Conservation (phyloP, 345 rosid genomes). For the Corchorus olitorius region DNA sequence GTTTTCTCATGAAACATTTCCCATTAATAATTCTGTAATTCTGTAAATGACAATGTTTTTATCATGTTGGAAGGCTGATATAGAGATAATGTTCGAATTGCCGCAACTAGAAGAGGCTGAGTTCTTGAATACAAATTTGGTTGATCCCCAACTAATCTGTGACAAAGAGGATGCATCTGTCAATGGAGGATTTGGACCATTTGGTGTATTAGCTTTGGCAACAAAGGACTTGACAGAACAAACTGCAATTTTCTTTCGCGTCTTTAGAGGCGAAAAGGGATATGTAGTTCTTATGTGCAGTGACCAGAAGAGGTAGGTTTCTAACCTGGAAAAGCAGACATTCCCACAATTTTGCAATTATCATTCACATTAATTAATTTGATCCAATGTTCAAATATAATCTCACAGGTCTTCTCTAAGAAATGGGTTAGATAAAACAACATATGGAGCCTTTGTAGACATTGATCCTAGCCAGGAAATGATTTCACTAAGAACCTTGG, state of each 20-base stretch:
- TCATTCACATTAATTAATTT: slow-evolving; percentile 7
- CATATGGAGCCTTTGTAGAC: slow-evolving; percentile 46
- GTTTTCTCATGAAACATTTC: not conserved
- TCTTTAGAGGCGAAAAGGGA: slow-evolving; percentile 39
- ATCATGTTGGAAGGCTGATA: slow-evolving; percentile 44
- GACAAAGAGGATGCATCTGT: slow-evolving; percentile 34
- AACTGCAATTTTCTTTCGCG: slow-evolving; percentile 62
- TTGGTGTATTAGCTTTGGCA: slow-evolving; percentile 63
- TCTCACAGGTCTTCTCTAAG: slow-evolving; percentile 50
- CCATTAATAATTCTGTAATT: not conserved
- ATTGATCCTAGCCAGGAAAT: slow-evolving; percentile 45
- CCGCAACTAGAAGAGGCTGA: slow-evolving; percentile 37
- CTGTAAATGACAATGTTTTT: not conserved
- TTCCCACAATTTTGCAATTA: not conserved
- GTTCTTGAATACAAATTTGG: slow-evolving; percentile 27
- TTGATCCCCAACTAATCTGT: slow-evolving; percentile 49
- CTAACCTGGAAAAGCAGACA: not conserved
- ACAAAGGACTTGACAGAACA: slow-evolving; percentile 52
- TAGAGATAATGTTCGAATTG: slow-evolving; percentile 52
- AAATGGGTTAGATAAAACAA: slow-evolving; percentile 31
- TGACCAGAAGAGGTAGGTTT: slow-evolving; percentile 50
- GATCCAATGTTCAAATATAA: slow-evolving; percentile 6
- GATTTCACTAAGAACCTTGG: slow-evolving; percentile 61
- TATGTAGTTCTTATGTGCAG: slow-evolving; percentile 59
- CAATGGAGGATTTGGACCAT: slow-evolving; percentile 55